Conservation (phyloP, 331 rosid species). For the Malus hybrid region DNA sequence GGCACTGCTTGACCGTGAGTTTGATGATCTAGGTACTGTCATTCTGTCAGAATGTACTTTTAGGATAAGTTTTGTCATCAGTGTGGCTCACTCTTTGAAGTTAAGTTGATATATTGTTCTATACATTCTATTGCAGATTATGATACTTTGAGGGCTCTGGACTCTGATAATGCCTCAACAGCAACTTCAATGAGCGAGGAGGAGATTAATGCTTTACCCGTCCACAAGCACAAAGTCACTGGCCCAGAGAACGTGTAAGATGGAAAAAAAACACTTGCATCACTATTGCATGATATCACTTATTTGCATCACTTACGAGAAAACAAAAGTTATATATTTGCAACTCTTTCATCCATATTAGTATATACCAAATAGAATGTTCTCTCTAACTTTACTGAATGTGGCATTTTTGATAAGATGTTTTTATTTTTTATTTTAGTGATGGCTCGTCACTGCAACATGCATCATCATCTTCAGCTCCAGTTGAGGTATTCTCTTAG, state of each 20-base stretch:
- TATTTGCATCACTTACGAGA: neutral
- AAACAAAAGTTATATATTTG: neutral
- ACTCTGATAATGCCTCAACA: conserved; percentile 63
- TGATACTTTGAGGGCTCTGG: conserved; percentile 82
- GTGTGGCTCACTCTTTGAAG: conserved; percentile 6
- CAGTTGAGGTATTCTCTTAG: conserved; percentile 11
- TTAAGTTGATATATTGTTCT: neutral
- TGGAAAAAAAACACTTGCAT: neutral
- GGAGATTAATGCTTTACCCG: conserved; percentile 90
- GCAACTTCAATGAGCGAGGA: conserved; percentile 79
- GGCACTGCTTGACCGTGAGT: conserved; percentile 87
- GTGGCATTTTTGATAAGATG: neutral
- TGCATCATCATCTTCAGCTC: conserved; percentile 22
- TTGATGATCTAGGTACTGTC: conserved; percentile 66
- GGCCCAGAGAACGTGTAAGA: conserved; percentile 49
- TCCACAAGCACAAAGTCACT: conserved; percentile 72
- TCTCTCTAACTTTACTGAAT: neutral
- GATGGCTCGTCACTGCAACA: conserved; percentile 16
- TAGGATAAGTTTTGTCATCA: neutral
- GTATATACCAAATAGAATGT: neutral
- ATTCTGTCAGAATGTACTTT: conserved; percentile 10
- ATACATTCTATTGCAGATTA: conserved; percentile 41
- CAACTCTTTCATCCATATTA: neutral
- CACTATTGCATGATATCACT: neutral
- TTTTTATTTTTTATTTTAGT: conserved; percentile 3